Evolutionary conservation across 2,329 filamentous ascomycete genomes (phyloP).

Genomic region (Pestalotiopsis sp.): DNA sequence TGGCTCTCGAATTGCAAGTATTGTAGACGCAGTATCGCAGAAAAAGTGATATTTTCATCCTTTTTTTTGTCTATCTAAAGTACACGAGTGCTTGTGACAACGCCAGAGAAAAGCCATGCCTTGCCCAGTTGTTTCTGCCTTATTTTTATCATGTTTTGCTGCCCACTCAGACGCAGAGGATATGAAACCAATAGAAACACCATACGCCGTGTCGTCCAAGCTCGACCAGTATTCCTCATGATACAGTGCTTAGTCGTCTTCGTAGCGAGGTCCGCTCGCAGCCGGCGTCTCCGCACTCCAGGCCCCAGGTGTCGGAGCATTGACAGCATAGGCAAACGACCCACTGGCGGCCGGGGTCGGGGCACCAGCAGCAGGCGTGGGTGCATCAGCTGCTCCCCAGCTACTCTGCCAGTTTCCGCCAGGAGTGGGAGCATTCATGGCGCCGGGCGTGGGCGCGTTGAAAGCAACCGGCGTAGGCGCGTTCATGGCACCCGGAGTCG

Average conservation of each 20-base stretch:
- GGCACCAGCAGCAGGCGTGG: conserved; percentile 11
- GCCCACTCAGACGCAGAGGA: not conserved
- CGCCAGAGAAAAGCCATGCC: not conserved
- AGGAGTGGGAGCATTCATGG: conserved; percentile 62
- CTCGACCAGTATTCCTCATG: not conserved
- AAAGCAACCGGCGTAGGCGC: conserved; percentile 71
- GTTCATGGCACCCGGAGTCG: conserved; percentile 65
- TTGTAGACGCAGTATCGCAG: too few relatives aligned
- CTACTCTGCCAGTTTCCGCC: conserved; percentile 44
- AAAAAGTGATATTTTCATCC: not conserved
- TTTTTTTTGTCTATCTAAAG: conserved; percentile 5
- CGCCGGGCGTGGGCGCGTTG: conserved; percentile 67
- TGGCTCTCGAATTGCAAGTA: too few relatives aligned
- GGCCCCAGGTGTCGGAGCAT: conserved; percentile 32
- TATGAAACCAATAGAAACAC: not conserved
- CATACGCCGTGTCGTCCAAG: not conserved
- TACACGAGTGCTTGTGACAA: not conserved
- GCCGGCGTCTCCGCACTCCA: conserved; percentile 34
- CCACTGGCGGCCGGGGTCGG: conserved; percentile 9
- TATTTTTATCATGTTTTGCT: not conserved
- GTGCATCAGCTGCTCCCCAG: conserved; percentile 12
- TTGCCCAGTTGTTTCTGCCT: not conserved
- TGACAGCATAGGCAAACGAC: conserved; percentile 10
- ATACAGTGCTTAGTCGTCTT: conserved; percentile 27
- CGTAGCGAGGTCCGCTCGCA: conserved; percentile 31